phyloP scores from a whole-genome alignment of 1,284 basidiomycete genomes.

The Dichomitus squalens region DNA sequence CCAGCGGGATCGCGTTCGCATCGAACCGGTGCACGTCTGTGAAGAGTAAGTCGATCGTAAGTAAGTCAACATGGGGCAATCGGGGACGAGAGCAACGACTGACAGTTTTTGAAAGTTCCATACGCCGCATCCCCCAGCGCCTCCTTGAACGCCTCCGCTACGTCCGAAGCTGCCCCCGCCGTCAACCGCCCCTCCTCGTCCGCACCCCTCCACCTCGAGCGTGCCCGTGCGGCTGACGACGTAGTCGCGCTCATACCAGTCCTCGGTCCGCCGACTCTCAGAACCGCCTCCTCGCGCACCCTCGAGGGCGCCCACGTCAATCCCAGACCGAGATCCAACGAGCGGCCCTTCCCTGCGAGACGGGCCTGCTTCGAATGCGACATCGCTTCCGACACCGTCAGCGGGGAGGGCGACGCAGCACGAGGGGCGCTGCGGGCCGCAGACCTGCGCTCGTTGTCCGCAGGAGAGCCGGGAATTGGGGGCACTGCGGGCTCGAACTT shows the following conservation, averaged over 20 bases:
- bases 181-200: conserved; percentile 39
- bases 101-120: conserved; percentile 70
- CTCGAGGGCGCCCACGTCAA: conserved; percentile 67
- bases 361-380: conserved; percentile 32
- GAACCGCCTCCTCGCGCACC: conserved; percentile 61
- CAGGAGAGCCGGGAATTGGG: conserved; percentile 40
- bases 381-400: conserved; percentile 33
- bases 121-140: conserved; percentile 65
- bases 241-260: conserved; percentile 17
- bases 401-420: conserved; percentile 11
- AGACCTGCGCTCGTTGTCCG: conserved; percentile 26
- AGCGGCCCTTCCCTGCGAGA: conserved; percentile 59
- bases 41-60: conserved; percentile 3
- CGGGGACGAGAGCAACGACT: conserved; percentile 31
- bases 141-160: conserved; percentile 63
- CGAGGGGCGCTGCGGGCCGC: conserved; percentile 10
- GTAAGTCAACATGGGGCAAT: conserved; percentile 8
- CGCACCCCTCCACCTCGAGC: conserved; percentile 35
- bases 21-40: conserved; percentile 59
- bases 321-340: conserved; percentile 64
- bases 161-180: conserved; percentile 43
- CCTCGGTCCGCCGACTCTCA: conserved; percentile 40
- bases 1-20: conserved; percentile 70
- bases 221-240: conserved; percentile 23
- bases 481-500: conserved; percentile 46